Base-by-base conservation (phyloP, 768 basidiomycete species). In the Gymnopilus junonius region DNA sequence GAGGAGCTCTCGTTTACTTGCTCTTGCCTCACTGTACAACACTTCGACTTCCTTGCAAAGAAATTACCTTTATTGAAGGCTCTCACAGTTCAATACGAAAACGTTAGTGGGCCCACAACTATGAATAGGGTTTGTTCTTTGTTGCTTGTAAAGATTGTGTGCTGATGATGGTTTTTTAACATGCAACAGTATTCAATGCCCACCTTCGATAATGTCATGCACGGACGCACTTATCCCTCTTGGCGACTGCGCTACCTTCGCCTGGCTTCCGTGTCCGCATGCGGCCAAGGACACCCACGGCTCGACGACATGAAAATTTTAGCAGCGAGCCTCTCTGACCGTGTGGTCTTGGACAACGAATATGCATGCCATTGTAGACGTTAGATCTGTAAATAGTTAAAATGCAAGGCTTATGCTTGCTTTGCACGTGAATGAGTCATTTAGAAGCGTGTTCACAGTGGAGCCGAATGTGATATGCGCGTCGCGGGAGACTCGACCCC, bases 221-320 rank as follows among this genome's bases (percentile, higher is more conserved):
- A 58, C 5, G 64, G 61, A 35, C 67, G 67, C 20, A 51, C 39
- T 5, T 65, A 65, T 42, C 46, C 64, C 7, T 29, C 25, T 40
- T 68, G 64, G 67, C 21, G 25, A 2, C 55, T 68, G 6, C 46
- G 53, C 17, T 59, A 63, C 31, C 64, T 68, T 31, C 64, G 64
- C 17, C 45, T 68, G 0, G 17, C 55, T 23, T 39, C 25, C 8
- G 37, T 48, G 20, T 54, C 55, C 20, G 35, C 59, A 17, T 68
- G 67, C 48, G 62, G 64, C 4, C 27, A 20, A 25, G 53, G 59
- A 15, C 67, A 68, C 43, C 67, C 67, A 3, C 48, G 58, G 29
- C 23, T 43, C 7, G 27, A 11, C 10, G 56, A 65, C 11, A 65
- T 65, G 64, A 63, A 58, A 29, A 32, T 32, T 20, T 59, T 65